These are phyloP conservation scores for Leccinum olivaceopallidum DNA, from an alignment of 768 basidiomycete genomes.

Conservation along the genomic window DNA sequence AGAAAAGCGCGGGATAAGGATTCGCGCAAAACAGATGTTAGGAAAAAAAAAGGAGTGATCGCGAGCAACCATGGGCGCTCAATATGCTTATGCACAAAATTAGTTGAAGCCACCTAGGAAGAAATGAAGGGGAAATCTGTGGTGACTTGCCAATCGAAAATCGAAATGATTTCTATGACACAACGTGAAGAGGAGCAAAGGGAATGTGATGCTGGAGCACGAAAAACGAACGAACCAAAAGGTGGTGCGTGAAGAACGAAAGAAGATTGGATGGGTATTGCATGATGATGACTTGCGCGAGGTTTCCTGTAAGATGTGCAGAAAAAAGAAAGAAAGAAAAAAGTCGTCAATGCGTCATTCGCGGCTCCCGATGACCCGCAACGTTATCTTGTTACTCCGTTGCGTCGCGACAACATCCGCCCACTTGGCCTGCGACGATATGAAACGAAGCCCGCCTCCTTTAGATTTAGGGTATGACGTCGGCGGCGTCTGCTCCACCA, in stretches of 20 bases:
- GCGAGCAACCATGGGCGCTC: neutral
- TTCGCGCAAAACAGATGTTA: neutral
- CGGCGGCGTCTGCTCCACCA: slow-evolving; percentile 41
- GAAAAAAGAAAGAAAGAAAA: neutral
- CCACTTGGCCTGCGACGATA: slow-evolving; percentile 64
- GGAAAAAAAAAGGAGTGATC: neutral
- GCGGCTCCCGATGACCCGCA: slow-evolving; percentile 47
- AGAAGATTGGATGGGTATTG: neutral
- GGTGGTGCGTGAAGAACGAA: neutral
- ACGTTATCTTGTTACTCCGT: slow-evolving; percentile 54
- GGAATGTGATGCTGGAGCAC: neutral
- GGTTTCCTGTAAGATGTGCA: neutral
- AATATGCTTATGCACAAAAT: slow-evolving; percentile 1
- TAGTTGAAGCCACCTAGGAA: neutral
- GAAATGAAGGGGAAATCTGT: neutral
- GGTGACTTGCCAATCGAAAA: neutral
- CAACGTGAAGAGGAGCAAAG: neutral
- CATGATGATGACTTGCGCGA: neutral
- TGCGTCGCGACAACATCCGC: slow-evolving; percentile 44
- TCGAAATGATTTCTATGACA: neutral
- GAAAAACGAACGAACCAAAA: neutral
- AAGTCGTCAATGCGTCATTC: slow-evolving; percentile 11
- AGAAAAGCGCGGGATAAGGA: neutral
- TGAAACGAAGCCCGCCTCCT: slow-evolving; percentile 39
- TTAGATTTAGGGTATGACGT: neutral